Evolutionary conservation across 208 protist species (phyloP).

Genomic region (Leishmania tropica): DNA sequence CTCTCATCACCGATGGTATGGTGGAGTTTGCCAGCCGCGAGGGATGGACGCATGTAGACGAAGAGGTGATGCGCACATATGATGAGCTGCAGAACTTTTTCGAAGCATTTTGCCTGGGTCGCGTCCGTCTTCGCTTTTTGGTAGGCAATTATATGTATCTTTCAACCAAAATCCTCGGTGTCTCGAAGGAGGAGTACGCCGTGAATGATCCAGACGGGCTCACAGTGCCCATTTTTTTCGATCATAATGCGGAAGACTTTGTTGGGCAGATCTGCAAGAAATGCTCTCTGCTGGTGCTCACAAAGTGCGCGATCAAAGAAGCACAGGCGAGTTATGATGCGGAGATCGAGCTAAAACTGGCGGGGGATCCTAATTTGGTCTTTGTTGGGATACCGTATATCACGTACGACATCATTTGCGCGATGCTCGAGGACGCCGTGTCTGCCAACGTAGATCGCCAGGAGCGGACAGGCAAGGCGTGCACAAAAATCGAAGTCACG

Average conservation of each 20-base stretch:
- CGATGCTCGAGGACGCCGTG: slow-evolving; percentile 72
- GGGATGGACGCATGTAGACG: slow-evolving; percentile 50
- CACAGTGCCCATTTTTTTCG: slow-evolving; percentile 53
- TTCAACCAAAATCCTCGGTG: slow-evolving; percentile 57
- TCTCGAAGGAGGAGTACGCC: slow-evolving; percentile 33
- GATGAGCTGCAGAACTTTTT: slow-evolving; percentile 60
- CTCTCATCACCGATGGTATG: slow-evolving; percentile 54
- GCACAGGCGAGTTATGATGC: slow-evolving; percentile 42
- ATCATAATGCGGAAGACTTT: slow-evolving; percentile 54
- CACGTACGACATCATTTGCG: slow-evolving; percentile 67
- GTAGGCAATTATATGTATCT: slow-evolving; percentile 79
- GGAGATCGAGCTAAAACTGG: slow-evolving; percentile 58
- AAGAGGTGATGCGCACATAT: slow-evolving; percentile 39
- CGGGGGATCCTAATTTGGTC: slow-evolving; percentile 41
- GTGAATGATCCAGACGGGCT: slow-evolving; percentile 40
- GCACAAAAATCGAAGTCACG: slow-evolving; percentile 61
- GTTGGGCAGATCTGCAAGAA: slow-evolving; percentile 68
- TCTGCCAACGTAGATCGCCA: slow-evolving; percentile 54
- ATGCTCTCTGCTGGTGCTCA: slow-evolving; percentile 50
- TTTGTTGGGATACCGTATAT: slow-evolving; percentile 75
- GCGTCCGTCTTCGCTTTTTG: slow-evolving; percentile 64
- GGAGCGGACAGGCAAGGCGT: slow-evolving; percentile 51
- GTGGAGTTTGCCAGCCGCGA: slow-evolving; percentile 54
- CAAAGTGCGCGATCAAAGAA: slow-evolving; percentile 46
- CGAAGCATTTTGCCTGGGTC: slow-evolving; percentile 52